phyloP scores from a whole-genome alignment of 2,329 filamentous ascomycete genomes.

The Zymoseptoria tritici region DNA sequence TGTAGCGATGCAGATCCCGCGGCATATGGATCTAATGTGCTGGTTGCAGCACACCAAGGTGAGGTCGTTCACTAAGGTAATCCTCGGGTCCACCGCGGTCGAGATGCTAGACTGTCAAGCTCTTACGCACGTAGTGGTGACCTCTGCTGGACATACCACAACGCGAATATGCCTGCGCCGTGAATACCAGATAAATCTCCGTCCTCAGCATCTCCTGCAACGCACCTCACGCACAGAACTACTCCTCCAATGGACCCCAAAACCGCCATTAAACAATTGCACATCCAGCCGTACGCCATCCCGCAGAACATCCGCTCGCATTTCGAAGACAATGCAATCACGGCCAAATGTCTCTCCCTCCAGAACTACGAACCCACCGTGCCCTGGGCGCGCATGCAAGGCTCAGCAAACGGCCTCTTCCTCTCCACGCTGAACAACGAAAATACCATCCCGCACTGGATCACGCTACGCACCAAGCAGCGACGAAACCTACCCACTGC shows the following conservation, averaged over 20 bases:
- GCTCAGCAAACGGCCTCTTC: not conserved
- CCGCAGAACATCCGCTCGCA: not conserved
- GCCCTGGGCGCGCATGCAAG: not conserved
- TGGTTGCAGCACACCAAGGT: not conserved
- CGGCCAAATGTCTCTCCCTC: not conserved
- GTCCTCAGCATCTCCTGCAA: not conserved
- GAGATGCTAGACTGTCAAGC: not conserved
- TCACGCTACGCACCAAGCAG: not conserved
- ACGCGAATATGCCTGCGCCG: not conserved
- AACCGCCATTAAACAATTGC: not conserved
- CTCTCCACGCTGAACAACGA: not conserved
- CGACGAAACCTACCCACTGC: not conserved
- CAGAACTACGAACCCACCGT: not conserved
- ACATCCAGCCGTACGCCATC: not conserved
- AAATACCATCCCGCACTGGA: not conserved
- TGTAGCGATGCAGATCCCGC: too few relatives aligned
- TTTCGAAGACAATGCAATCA: not conserved
- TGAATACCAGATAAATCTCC: not conserved
- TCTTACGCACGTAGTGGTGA: not conserved
- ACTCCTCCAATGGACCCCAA: slow-evolving; percentile 23
- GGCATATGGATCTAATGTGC: too few relatives aligned
- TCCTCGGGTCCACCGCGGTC: not conserved
- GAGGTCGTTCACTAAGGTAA: not conserved
- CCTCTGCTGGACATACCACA: not conserved
- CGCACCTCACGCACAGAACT: not conserved